These are phyloP conservation scores for Fusarium brevicatenulatum DNA, from an alignment of 2,329 filamentous ascomycete genomes.

Conservation along the genomic window DNA sequence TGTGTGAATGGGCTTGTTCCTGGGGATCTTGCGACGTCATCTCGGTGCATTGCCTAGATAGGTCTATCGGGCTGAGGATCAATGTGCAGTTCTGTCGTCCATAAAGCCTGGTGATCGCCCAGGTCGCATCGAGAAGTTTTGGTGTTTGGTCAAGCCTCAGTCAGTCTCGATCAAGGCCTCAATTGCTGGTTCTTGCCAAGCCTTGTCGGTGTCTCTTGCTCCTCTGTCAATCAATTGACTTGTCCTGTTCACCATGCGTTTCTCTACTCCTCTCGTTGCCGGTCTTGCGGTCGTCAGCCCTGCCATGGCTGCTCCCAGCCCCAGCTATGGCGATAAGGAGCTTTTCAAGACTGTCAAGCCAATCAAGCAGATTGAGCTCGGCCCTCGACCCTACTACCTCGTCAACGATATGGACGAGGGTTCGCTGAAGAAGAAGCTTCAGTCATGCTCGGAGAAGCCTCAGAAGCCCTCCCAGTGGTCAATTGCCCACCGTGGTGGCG, in stretches of 20 bases:
- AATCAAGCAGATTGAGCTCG: conserved; percentile 65
- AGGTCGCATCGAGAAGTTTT: background rate
- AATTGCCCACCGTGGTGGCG: conserved; percentile 71
- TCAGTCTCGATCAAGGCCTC: conserved; percentile 21
- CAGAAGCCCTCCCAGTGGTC: conserved; percentile 64
- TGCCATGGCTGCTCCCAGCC: conserved; percentile 44
- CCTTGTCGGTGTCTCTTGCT: background rate
- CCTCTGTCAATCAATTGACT: conserved; percentile 13
- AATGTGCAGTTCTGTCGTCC: background rate
- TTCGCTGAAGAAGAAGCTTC: conserved; percentile 67
- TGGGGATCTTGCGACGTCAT: conserved; percentile 25
- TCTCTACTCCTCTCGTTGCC: conserved; percentile 45
- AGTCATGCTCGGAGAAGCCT: conserved; percentile 65
- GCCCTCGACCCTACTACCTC: conserved; percentile 72
- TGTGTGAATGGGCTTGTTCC: conserved; percentile 21
- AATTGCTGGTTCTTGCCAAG: conserved; percentile 5
- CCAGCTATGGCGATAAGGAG: conserved; percentile 19
- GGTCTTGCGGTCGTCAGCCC: conserved; percentile 46
- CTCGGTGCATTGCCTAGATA: conserved; percentile 26
- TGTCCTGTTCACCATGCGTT: conserved; percentile 45
- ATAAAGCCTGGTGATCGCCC: conserved; percentile 35
- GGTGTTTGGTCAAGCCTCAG: conserved; percentile 22
- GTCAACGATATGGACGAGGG: conserved; percentile 70
- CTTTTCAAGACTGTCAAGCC: conserved; percentile 52
- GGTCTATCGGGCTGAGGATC: conserved; percentile 34